Conservation (phyloP, 2,329 filamentous ascomycete genomes). For the Cytospora leucostoma region DNA sequence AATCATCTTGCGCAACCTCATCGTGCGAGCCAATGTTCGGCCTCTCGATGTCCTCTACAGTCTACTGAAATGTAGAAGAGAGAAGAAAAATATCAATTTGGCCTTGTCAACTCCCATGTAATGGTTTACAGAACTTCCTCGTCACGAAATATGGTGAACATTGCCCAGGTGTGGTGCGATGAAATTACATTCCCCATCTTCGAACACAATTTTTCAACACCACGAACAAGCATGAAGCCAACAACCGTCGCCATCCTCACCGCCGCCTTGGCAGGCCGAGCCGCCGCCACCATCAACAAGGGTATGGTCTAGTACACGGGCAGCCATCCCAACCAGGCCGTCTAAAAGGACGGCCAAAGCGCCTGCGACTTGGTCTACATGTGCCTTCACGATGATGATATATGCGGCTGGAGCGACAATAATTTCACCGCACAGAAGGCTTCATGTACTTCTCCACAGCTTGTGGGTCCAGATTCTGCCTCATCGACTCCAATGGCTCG, state of each 20-base stretch:
- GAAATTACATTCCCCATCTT: not conserved
- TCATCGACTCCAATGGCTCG: conserved; percentile 1
- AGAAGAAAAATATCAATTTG: no score
- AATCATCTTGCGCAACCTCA: no score
- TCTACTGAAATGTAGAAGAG: no score
- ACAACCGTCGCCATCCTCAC: not conserved
- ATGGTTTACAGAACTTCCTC: no score
- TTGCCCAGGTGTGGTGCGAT: not conserved
- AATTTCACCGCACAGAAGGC: conserved; percentile 1
- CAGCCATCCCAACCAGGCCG: conserved; percentile 2
- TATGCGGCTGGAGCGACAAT: not conserved
- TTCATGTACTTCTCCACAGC: not conserved
- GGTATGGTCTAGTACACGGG: not conserved
- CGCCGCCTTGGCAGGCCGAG: not conserved
- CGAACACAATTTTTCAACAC: not conserved
- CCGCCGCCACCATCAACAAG: not conserved
- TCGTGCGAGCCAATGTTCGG: no score
- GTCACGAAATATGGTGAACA: no score
- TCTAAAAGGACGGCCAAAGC: not conserved
- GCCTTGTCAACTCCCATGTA: no score
- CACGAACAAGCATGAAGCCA: not conserved
- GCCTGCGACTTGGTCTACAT: conserved; percentile 9
- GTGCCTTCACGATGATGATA: not conserved
- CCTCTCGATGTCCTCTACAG: no score
- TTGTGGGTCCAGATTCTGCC: conserved; percentile 8